Evolutionary conservation across 768 basidiomycete genomes (phyloP).

Genomic region (Favolaschia claudopus): DNA sequence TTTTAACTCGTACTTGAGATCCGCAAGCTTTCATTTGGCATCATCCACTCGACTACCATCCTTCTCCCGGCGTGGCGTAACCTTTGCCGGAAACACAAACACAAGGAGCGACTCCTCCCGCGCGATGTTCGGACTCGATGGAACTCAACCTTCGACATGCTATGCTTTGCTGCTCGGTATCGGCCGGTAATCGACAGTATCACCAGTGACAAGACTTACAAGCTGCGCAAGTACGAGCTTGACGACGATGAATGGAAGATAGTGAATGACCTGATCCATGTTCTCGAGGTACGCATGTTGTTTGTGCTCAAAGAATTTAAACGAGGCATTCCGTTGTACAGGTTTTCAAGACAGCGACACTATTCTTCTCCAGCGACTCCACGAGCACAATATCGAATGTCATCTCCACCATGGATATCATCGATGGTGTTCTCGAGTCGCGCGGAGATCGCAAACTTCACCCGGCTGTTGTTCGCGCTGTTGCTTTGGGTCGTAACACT

Average conservation of each 20-base stretch:
- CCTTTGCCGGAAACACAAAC: conserved; percentile 9
- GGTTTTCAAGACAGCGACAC: conserved; percentile 36
- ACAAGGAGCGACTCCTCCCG: conserved; percentile 33
- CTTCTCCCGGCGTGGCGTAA: conserved; percentile 39
- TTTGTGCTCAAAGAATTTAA: too few relatives aligned
- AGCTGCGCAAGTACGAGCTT: conserved; percentile 28
- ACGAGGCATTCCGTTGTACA: conserved; percentile 6
- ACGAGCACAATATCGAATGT: conserved; percentile 32
- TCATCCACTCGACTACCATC: conserved; percentile 39
- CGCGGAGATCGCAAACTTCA: background rate
- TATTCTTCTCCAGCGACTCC: conserved; percentile 33
- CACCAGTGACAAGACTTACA: conserved; percentile 13
- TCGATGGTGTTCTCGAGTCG: conserved; percentile 27
- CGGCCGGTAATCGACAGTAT: conserved; percentile 32
- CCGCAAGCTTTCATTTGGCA: conserved; percentile 30
- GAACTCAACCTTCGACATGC: conserved; percentile 47
- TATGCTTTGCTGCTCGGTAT: conserved; percentile 37
- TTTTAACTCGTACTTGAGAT: too few relatives aligned
- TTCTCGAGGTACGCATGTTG: conserved; percentile 29
- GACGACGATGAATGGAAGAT: conserved; percentile 34
- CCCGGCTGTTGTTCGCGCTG: conserved; percentile 22
- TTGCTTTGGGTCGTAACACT: conserved; percentile 31
- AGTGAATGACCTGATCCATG: conserved; percentile 30
- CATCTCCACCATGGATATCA: conserved; percentile 43
- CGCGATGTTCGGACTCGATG: conserved; percentile 44